Evolutionary conservation across 2,329 filamentous ascomycete species (phyloP).

Genomic region (Ascochyta lentis): DNA sequence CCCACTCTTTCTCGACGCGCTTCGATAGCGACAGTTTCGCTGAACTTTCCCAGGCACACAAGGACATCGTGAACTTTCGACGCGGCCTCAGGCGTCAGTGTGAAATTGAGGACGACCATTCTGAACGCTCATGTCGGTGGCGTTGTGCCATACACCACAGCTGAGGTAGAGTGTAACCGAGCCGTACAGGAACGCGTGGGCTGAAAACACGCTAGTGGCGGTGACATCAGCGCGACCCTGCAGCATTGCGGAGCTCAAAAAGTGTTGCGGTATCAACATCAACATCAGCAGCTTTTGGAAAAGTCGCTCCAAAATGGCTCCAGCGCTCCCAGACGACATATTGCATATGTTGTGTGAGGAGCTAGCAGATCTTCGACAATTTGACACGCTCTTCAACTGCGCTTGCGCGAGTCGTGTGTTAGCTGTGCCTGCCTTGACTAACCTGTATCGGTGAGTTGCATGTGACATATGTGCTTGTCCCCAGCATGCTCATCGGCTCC

Average conservation of each 20-base stretch:
- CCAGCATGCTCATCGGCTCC: neutral
- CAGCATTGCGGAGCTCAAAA: conserved; percentile 4
- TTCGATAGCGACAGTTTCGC: conserved; percentile 78
- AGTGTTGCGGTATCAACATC: conserved; percentile 17
- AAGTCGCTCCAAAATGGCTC: conserved; percentile 30
- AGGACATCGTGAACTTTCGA: conserved; percentile 74
- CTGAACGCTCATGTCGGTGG: conserved; percentile 14
- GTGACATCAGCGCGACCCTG: conserved; percentile 21
- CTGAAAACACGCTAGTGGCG: conserved; percentile 29
- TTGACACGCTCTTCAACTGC: conserved; percentile 66
- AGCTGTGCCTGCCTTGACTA: conserved; percentile 64
- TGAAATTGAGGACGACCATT: conserved; percentile 69
- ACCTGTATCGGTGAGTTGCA: conserved; percentile 65
- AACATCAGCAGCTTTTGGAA: conserved; percentile 10
- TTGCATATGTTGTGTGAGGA: conserved; percentile 67
- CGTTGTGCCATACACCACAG: neutral
- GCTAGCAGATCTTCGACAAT: conserved; percentile 63
- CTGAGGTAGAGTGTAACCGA: neutral
- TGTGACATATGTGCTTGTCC: neutral
- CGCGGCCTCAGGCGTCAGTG: conserved; percentile 75
- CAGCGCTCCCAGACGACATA: conserved; percentile 63
- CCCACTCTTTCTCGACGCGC: conserved; percentile 70
- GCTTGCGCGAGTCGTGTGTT: conserved; percentile 63
- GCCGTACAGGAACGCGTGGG: conserved; percentile 9
- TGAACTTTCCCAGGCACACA: conserved; percentile 78